Conservation (phyloP, 129 eudicot species). For the Calendula officinalis region DNA sequence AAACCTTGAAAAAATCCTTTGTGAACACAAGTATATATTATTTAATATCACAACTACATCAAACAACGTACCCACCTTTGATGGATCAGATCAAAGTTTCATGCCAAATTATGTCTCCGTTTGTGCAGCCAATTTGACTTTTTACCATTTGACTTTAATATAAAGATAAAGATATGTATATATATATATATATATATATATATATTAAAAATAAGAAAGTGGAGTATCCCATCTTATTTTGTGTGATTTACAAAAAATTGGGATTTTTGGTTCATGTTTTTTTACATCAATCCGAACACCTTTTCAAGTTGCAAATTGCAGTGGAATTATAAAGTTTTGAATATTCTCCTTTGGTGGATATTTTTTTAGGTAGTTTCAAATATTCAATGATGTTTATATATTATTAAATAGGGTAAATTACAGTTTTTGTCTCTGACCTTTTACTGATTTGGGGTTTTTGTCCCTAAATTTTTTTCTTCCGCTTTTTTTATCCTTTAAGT, state of each 20-base stretch:
- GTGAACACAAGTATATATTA: slow-evolving; percentile 9
- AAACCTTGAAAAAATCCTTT: slow-evolving; percentile 4
- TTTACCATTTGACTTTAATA: slow-evolving; percentile 22
- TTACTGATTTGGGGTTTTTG: too few species aligned
- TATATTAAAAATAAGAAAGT: slow-evolving; percentile 1
- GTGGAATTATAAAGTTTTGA: slow-evolving; percentile 9
- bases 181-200: not conserved
- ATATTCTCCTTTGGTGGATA: slow-evolving; percentile 11
- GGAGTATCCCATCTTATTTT: slow-evolving; percentile 32
- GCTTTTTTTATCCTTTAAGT: too few species aligned
- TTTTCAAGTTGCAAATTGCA: slow-evolving; percentile 1
- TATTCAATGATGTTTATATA: not conserved
- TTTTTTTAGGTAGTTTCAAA: slow-evolving; percentile 6
- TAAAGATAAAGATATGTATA: not conserved
- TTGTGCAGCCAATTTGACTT: slow-evolving; percentile 21
- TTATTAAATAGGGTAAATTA: not conserved
- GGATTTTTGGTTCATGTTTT: slow-evolving; percentile 21
- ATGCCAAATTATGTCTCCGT: slow-evolving; percentile 24
- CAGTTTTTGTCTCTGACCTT: too few species aligned
- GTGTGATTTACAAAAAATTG: slow-evolving; percentile 14
- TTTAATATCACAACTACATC: slow-evolving; percentile 14
- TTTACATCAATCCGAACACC: not conserved
- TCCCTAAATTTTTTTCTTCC: too few species aligned
- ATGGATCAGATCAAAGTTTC: slow-evolving; percentile 31
- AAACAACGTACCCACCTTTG: slow-evolving; percentile 32